Evolutionary conservation across 441 rosid species (phyloP).

Genomic region (Adansonia rubrostipa): DNA sequence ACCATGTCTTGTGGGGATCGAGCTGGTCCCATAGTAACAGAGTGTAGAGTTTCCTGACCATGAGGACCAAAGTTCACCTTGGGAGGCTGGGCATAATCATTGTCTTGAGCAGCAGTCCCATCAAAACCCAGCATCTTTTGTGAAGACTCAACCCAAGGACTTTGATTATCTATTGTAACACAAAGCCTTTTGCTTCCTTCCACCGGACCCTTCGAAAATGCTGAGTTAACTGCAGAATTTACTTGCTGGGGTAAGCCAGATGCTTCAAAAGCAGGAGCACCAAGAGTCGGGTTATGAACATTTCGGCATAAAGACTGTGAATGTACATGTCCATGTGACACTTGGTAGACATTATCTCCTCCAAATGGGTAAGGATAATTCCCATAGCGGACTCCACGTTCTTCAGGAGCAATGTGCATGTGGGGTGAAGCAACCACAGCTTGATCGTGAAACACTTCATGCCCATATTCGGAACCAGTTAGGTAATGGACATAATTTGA

Average conservation of each 20-base stretch:
- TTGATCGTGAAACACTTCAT: constrained; percentile 71
- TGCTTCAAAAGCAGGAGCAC: constrained; percentile 53
- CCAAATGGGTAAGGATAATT: constrained; percentile 63
- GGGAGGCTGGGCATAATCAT: constrained; percentile 43
- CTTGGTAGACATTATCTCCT: constrained; percentile 54
- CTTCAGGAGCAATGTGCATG: constrained; percentile 59
- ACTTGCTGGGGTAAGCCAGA: constrained; percentile 51
- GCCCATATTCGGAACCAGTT: constrained; percentile 62
- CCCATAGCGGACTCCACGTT: constrained; percentile 56
- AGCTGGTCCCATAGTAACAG: constrained; percentile 42
- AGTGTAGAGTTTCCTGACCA: constrained; percentile 44
- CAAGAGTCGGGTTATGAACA: constrained; percentile 53
- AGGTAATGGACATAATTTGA: constrained; percentile 52
- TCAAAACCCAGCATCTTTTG: constrained; percentile 62
- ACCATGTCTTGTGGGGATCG: constrained; percentile 41
- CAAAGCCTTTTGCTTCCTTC: constrained; percentile 59
- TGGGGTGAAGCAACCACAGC: constrained; percentile 47
- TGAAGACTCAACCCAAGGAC: constrained; percentile 52
- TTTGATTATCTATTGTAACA: constrained; percentile 59
- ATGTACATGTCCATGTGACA: constrained; percentile 66
- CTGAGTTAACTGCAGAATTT: constrained; percentile 58
- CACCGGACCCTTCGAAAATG: constrained; percentile 46
- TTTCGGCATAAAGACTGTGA: constrained; percentile 68
- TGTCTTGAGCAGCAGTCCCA: constrained; percentile 54
- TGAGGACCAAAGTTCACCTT: constrained; percentile 39